A percentile compares a stretch with the other conserved stretches of the same genome.
phyloP scores from a whole-genome alignment of 108 stramenopile genomes.

The Pseudonitzschia delicatissima region DNA sequence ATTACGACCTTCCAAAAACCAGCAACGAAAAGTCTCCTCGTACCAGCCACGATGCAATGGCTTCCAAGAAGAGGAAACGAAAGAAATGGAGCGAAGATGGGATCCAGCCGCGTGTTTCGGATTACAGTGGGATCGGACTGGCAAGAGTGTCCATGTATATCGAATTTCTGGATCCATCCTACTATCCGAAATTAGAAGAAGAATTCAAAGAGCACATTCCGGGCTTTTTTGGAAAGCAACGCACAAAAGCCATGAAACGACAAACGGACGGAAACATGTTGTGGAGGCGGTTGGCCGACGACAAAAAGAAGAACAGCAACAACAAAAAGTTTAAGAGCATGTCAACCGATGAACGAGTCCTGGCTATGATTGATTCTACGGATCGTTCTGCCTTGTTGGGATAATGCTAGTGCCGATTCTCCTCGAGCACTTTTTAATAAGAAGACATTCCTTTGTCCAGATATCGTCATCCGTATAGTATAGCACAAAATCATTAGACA shows the following conservation, averaged over 20 bases:
- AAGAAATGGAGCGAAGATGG: conserved; percentile 41
- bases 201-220: conserved; percentile 84
- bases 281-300: conserved; percentile 59
- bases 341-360: conserved; percentile 54
- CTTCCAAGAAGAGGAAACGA: conserved; percentile 33
- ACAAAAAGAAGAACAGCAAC: conserved; percentile 29
- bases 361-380: conserved; percentile 46
- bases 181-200: conserved; percentile 62
- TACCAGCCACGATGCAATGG: conserved; percentile 1
- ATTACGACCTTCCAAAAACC: conserved; percentile 3
- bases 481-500: too few relatives aligned
- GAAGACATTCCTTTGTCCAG: too few relatives aligned
- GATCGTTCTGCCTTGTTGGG: neutral
- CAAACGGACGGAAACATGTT: conserved; percentile 73
- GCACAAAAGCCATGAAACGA: conserved; percentile 77
- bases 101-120: conserved; percentile 72
- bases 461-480: too few relatives aligned
- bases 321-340: conserved; percentile 41
- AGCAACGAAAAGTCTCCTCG: conserved; percentile 4
- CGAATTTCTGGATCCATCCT: conserved; percentile 62
- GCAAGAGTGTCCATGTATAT: conserved; percentile 67
- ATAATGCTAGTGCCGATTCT: too few relatives aligned
- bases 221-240: conserved; percentile 84
- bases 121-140: conserved; percentile 84
- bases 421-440: too few relatives aligned